Conservation (phyloP, 202 grass and related monocot species). For the Tripidium arundinaceum region DNA sequence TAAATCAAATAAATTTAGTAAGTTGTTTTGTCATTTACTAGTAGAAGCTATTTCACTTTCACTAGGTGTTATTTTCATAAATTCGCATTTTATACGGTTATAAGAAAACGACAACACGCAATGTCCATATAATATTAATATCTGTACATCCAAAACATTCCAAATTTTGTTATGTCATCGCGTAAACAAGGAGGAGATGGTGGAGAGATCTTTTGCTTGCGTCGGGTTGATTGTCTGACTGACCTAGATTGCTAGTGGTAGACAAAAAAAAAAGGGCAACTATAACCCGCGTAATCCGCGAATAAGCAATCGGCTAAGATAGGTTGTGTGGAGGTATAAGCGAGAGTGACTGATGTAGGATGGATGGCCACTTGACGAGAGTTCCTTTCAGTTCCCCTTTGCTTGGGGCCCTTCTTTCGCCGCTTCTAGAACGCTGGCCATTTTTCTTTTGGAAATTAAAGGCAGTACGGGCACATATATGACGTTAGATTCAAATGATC, state of each 20-base stretch:
- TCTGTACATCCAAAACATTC: neutral
- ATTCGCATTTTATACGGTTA: neutral
- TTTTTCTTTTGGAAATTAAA: neutral
- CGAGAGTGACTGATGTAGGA: no score
- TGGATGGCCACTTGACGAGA: no score
- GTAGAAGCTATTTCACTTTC: neutral
- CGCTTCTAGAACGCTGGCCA: no score
- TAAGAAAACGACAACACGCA: neutral
- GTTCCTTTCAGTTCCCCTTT: no score
- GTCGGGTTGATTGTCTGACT: neutral
- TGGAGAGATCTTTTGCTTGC: constrained; percentile 1
- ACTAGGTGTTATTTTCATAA: neutral
- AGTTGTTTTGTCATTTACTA: no score
- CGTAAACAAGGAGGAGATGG: neutral
- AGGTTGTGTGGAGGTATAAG: no score
- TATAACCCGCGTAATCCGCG: neutral
- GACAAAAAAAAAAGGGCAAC: neutral
- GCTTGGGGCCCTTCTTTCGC: no score
- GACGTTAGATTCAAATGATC: no score
- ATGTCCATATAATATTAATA: neutral
- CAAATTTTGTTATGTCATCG: neutral
- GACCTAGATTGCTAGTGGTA: neutral
- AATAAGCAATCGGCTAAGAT: neutral
- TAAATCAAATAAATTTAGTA: no score
- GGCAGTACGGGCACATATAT: neutral